A percentile compares a stretch with the other conserved stretches of the same genome.
phyloP scores from a whole-genome alignment of 805 yeast genomes.

The Candida xiaguanensis region DNA sequence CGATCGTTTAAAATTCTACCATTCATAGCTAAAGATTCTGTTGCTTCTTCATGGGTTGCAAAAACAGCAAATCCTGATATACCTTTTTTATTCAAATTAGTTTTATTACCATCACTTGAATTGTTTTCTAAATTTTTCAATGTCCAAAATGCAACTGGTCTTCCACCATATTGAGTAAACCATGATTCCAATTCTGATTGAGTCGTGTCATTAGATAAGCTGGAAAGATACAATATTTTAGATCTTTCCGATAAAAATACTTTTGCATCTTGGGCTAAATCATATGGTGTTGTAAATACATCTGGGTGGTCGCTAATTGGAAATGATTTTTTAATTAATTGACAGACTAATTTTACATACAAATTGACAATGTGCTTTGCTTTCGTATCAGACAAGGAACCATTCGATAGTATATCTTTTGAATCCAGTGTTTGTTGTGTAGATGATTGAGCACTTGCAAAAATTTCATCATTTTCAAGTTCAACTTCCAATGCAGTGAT shows the following conservation, averaged over 20 bases:
- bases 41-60: conserved; percentile 80
- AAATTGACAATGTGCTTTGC: conserved; percentile 43
- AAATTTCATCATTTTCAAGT: conserved; percentile 14
- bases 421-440: too few species aligned
- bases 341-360: conserved; percentile 42
- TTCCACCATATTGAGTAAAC: conserved; percentile 83
- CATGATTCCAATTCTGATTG: conserved; percentile 88
- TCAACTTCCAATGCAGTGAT: conserved; percentile 47
- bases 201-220: conserved; percentile 80
- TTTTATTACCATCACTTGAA: conserved; percentile 6
- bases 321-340: conserved; percentile 45
- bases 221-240: conserved; percentile 73
- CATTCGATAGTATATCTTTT: neutral
- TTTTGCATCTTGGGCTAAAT: conserved; percentile 66
- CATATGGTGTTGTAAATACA: conserved; percentile 71
- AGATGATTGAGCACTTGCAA: conserved; percentile 6
- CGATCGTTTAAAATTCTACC: conserved; percentile 74
- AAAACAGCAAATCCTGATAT: conserved; percentile 83
- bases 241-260: conserved; percentile 70
- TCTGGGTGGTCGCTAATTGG: conserved; percentile 49
- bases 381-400: conserved; percentile 20
- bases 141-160: conserved; percentile 89
- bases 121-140: conserved; percentile 50
- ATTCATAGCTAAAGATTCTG: conserved; percentile 71
- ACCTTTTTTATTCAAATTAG: conserved; percentile 14